phyloP scores from a whole-genome alignment of 768 basidiomycete species.

The Boletus reticuloceps region DNA sequence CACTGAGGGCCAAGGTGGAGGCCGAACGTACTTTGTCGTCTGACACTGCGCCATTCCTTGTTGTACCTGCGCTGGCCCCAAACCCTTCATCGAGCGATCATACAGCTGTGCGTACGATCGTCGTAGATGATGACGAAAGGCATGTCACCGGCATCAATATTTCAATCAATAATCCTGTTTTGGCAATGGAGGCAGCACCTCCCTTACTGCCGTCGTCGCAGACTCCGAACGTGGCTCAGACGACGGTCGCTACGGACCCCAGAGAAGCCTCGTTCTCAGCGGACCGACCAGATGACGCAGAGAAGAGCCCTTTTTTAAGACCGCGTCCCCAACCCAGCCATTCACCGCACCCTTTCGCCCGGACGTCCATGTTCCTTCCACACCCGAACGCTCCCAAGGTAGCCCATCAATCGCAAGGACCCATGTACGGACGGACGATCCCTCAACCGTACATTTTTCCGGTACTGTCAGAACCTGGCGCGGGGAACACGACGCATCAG shows the following conservation, averaged over 20 bases:
- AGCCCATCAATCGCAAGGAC: constrained; percentile 37
- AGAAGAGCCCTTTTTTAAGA: constrained; percentile 24
- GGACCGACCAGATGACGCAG: constrained; percentile 3
- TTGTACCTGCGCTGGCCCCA: not conserved
- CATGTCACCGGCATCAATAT: constrained; percentile 4
- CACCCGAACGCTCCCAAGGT: constrained; percentile 55
- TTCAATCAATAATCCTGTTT: not conserved
- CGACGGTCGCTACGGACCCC: constrained; percentile 17
- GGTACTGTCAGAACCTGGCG: constrained; percentile 4
- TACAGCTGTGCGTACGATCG: constrained; percentile 8
- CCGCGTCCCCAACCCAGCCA: constrained; percentile 20
- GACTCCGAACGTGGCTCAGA: constrained; percentile 8
- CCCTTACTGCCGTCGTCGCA: constrained; percentile 6
- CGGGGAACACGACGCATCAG: not conserved
- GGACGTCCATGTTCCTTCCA: constrained; percentile 48
- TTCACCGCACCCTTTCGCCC: constrained; percentile 26
- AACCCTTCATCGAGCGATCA: not conserved
- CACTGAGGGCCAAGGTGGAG: constrained; percentile 16
- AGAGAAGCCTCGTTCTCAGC: constrained; percentile 2
- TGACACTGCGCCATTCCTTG: not conserved
- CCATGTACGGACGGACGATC: constrained; percentile 53
- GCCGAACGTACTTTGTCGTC: constrained; percentile 1
- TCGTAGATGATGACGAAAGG: constrained; percentile 16
- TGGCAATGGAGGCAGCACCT: constrained; percentile 13
- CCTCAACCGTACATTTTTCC: constrained; percentile 17